These are phyloP conservation scores for Chytriomyces sp. DNA, from an alignment of 192 early-diverging fungal species.

Conservation along the genomic window DNA sequence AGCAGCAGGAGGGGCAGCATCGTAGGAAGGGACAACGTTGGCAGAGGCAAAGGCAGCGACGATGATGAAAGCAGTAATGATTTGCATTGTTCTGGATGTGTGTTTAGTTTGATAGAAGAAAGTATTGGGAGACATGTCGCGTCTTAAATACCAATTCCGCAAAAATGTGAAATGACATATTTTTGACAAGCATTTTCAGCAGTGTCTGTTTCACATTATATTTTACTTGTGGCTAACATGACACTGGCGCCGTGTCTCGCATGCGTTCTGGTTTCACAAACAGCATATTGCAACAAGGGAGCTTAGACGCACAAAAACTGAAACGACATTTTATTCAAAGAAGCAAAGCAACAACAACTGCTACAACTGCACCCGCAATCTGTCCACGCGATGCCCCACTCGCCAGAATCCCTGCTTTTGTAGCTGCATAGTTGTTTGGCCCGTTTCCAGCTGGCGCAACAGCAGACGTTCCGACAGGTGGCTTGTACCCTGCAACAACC, in stretches of 20 bases:
- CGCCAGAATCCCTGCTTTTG: not conserved
- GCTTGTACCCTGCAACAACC: not conserved
- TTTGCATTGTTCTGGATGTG: not conserved
- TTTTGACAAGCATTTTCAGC: not conserved
- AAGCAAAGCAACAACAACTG: not conserved
- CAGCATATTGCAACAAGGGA: no score
- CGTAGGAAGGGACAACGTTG: slow-evolving; percentile 1
- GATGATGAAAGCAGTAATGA: not conserved
- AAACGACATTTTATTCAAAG: not conserved
- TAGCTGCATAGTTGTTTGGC: not conserved
- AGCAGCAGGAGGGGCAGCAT: not conserved
- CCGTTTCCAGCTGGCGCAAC: not conserved
- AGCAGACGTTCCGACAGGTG: not conserved
- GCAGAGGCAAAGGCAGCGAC: not conserved
- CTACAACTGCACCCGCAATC: not conserved
- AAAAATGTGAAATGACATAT: not conserved
- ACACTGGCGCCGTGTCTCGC: no score
- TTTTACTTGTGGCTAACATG: not conserved
- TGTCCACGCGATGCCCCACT: not conserved
- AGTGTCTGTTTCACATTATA: not conserved
- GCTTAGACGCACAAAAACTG: no score
- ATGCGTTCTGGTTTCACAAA: no score
- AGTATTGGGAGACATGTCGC: no score
- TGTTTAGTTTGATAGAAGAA: not conserved
- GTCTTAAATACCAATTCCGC: not conserved